Evolutionary conservation across 495 filamentous ascomycete genomes (phyloP).

Genomic region (Aspergillus leporis): DNA sequence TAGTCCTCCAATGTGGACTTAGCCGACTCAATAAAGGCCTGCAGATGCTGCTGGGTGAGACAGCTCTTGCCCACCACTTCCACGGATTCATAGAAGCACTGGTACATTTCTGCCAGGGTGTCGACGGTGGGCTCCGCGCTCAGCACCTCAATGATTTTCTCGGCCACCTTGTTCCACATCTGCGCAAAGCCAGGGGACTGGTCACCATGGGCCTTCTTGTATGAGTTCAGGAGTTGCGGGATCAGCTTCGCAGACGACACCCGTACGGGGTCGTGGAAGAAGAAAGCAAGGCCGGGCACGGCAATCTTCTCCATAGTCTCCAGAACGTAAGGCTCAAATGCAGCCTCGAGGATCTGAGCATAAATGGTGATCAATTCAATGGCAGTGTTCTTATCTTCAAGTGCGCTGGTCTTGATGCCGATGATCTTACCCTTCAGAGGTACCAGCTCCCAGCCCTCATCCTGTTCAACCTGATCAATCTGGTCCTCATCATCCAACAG

Average conservation of each 20-base stretch:
- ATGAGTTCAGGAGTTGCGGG: slow-evolving; percentile 90
- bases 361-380: slow-evolving; percentile 98
- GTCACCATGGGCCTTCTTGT: slow-evolving; percentile 83
- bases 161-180: slow-evolving; percentile 84
- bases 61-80: slow-evolving; percentile 87
- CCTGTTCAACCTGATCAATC: slow-evolving; percentile 86
- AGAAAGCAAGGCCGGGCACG: slow-evolving; percentile 91
- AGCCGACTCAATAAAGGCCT: slow-evolving; percentile 80
- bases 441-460: slow-evolving; percentile 97
- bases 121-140: slow-evolving; percentile 93
- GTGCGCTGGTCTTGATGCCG: slow-evolving; percentile 92
- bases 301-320: slow-evolving; percentile 97
- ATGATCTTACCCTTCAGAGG: slow-evolving; percentile 96
- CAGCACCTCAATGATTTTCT: slow-evolving; percentile 92
- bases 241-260: slow-evolving; percentile 94
- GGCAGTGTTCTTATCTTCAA: slow-evolving; percentile 99
- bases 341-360: slow-evolving; percentile 86
- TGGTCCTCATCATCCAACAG: slow-evolving; percentile 95
- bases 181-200: slow-evolving; percentile 69
- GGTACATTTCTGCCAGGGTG: slow-evolving; percentile 97
- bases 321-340: slow-evolving; percentile 87
- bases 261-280: slow-evolving; percentile 98
- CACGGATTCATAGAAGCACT: slow-evolving; percentile 99
- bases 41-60: slow-evolving; percentile 75
- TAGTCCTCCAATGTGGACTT: slow-evolving; percentile 88